Evolutionary conservation across 129 eudicot species (phyloP).

Genomic region (Gnaphalium uliginosum): DNA sequence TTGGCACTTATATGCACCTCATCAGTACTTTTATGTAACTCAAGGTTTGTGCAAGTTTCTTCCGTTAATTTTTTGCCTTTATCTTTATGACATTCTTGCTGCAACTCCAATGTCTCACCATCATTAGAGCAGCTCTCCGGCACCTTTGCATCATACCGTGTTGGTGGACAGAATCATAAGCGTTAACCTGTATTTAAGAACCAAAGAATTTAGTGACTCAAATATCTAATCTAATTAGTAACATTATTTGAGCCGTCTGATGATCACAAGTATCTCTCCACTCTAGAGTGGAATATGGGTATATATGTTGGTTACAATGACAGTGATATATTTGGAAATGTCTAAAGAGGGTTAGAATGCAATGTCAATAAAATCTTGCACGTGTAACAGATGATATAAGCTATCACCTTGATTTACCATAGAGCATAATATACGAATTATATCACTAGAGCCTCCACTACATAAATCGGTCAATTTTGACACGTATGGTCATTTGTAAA

Average conservation of each 20-base stretch:
- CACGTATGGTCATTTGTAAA: no score
- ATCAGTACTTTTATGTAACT: slow-evolving; percentile 2
- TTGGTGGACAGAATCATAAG: slow-evolving; percentile 56
- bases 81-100: slow-evolving; percentile 29
- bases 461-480: no score
- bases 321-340: background rate
- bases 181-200: slow-evolving; percentile 55
- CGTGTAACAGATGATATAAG: background rate
- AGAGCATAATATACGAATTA: no score
- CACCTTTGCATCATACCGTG: slow-evolving; percentile 35
- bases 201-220: background rate
- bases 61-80: slow-evolving; percentile 6
- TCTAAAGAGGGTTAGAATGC: background rate
- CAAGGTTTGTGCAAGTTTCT: slow-evolving; percentile 15
- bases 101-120: slow-evolving; percentile 28
- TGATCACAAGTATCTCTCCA: background rate
- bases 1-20: background rate
- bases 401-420: background rate
- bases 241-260: background rate
- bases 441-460: no score
- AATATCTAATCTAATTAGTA: background rate
- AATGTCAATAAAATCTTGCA: background rate
- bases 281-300: background rate
- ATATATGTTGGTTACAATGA: background rate
- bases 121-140: slow-evolving; percentile 18